Conservation (phyloP, 352 stramenopile species). For the Pythium monospermum region DNA sequence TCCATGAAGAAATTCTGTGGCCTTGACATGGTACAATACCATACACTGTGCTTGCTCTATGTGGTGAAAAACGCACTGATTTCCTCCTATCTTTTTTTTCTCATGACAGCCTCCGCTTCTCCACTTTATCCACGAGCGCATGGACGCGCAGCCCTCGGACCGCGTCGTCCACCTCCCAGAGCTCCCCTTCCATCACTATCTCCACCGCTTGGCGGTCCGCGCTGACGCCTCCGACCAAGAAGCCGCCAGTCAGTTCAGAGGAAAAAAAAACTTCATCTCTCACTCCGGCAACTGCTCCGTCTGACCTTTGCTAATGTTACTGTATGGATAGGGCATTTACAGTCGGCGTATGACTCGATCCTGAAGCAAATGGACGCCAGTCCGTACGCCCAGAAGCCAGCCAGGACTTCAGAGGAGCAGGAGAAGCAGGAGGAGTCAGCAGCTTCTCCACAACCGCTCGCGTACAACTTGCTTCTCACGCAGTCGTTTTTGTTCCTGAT, state of each 20-base stretch:
- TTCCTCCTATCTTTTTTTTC: slow-evolving; percentile 1
- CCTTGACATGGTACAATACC: slow-evolving; percentile 40
- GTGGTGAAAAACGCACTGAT: slow-evolving; percentile 2
- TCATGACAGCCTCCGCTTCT: slow-evolving; percentile 55
- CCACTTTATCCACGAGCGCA: slow-evolving; percentile 59
- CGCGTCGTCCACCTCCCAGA: slow-evolving; percentile 46
- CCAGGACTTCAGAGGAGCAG: background rate
- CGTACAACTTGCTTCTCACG: slow-evolving; percentile 81
- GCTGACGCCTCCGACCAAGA: slow-evolving; percentile 33
- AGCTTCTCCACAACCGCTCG: slow-evolving; percentile 39
- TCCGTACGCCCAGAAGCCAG: slow-evolving; percentile 23
- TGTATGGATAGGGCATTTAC: slow-evolving; percentile 23
- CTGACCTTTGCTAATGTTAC: background rate
- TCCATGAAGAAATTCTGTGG: slow-evolving; percentile 60
- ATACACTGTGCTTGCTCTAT: background rate
- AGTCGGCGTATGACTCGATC: slow-evolving; percentile 42
- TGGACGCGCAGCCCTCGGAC: slow-evolving; percentile 30
- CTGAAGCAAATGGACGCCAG: slow-evolving; percentile 37
- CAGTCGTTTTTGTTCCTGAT: slow-evolving; percentile 67
- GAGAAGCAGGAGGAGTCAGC: too few species aligned
- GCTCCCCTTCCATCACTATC: slow-evolving; percentile 69
- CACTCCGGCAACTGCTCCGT: background rate
- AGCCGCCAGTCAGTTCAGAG: slow-evolving; percentile 27
- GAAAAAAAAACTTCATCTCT: background rate
- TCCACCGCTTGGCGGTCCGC: slow-evolving; percentile 50